phyloP scores from a whole-genome alignment of 148 eudicot species.

The Fagopyrum homotropicum region DNA sequence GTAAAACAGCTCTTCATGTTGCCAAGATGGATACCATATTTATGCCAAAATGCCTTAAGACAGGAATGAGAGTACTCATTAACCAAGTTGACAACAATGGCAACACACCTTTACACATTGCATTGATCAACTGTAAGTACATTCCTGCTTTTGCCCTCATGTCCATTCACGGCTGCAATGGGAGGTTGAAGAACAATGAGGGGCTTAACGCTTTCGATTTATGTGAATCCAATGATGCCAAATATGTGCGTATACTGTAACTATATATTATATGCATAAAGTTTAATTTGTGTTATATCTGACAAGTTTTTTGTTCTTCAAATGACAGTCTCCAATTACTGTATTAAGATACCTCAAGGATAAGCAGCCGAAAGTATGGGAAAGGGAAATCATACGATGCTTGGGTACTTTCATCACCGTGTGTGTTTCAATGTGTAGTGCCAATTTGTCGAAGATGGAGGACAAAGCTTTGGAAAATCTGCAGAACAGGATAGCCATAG shows the following conservation, averaged over 20 bases:
- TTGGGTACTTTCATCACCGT: too few relatives aligned
- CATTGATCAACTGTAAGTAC: not conserved
- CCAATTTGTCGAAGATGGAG: not conserved
- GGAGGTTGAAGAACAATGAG: not conserved
- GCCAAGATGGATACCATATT: not conserved
- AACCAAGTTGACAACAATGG: not conserved
- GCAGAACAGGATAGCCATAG: not conserved
- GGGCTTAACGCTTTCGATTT: not conserved
- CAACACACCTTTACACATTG: not conserved
- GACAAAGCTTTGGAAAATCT: not conserved
- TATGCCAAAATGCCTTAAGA: not conserved
- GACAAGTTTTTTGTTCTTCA: too few relatives aligned
- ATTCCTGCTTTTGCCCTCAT: too few relatives aligned
- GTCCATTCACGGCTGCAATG: not conserved
- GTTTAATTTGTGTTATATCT: too few relatives aligned
- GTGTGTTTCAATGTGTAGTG: not conserved
- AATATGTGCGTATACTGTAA: too few relatives aligned
- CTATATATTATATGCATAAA: too few relatives aligned
- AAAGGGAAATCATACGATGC: too few relatives aligned
- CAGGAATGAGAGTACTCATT: not conserved
- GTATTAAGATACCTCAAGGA: too few relatives aligned
- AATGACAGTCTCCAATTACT: too few relatives aligned
- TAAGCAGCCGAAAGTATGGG: too few relatives aligned
- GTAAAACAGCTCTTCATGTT: not conserved
- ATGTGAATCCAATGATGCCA: not conserved